Percentiles rank a stretch among this genome's conserved stretches.
phyloP scores from a whole-genome alignment of 2,329 filamentous ascomycete genomes.

The Coniochaeta sp. region DNA sequence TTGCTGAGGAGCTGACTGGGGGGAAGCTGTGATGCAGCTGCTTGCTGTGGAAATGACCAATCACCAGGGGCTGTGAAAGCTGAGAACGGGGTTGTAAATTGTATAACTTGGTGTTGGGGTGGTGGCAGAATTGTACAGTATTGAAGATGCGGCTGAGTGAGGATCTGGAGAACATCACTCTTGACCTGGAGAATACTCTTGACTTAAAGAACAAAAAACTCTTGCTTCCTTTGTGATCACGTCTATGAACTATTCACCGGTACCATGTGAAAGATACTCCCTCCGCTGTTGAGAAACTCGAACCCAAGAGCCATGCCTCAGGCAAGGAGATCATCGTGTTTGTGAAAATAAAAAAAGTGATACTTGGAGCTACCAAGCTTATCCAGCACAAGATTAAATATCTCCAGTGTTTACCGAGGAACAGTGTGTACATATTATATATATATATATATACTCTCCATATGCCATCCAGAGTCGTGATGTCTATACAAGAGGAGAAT shows the following conservation, averaged over 20 bases:
- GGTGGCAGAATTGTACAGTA: constrained; percentile 9
- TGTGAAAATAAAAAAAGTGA: too few species aligned
- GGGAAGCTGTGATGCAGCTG: constrained; percentile 36
- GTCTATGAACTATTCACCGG: background rate
- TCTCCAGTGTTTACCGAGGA: too few species aligned
- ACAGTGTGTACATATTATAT: too few species aligned
- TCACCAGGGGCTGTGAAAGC: constrained; percentile 1
- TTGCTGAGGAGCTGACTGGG: constrained; percentile 53
- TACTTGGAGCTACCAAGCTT: too few species aligned
- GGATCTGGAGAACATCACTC: too few species aligned
- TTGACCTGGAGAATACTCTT: background rate
- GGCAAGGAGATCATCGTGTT: too few species aligned
- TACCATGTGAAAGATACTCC: background rate
- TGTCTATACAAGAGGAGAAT: background rate
- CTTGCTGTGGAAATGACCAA: background rate
- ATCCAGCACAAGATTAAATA: too few species aligned
- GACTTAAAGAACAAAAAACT: too few species aligned
- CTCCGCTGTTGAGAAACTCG: too few species aligned
- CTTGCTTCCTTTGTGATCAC: background rate
- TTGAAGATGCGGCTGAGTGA: background rate
- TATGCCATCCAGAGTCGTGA: background rate
- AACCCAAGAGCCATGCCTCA: too few species aligned
- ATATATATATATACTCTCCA: too few species aligned
- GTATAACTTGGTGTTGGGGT: constrained; percentile 7
- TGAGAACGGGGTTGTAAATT: constrained; percentile 5